A percentile compares a stretch with the other conserved stretches of the same genome.
phyloP scores from a whole-genome alignment of 352 stramenopile genomes.

The Pseudoperonospora humuli region DNA sequence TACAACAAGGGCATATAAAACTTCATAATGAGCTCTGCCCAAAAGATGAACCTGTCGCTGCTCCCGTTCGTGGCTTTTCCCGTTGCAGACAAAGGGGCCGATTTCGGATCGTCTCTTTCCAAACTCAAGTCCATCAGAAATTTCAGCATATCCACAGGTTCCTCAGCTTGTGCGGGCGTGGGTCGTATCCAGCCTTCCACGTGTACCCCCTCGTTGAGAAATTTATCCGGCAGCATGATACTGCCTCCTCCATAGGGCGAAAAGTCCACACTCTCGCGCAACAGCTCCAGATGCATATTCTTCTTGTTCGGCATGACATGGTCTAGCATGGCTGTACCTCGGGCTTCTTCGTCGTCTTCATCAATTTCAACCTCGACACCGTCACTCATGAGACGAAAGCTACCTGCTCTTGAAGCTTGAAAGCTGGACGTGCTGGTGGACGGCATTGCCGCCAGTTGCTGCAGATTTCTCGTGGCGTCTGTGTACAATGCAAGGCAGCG shows the following conservation, averaged over 20 bases:
- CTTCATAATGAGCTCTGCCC: conserved; percentile 82
- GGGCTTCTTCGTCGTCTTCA: conserved; percentile 27
- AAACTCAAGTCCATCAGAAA: conserved; percentile 86
- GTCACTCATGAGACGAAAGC: conserved; percentile 36
- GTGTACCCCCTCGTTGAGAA: conserved; percentile 77
- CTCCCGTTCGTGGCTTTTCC: conserved; percentile 8
- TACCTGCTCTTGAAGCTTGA: conserved; percentile 24
- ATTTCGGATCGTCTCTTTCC: conserved; percentile 51
- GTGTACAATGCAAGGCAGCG: conserved; percentile 76
- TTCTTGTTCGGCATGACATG: conserved; percentile 33
- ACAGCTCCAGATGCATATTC: conserved; percentile 64
- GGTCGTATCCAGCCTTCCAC: conserved; percentile 82
- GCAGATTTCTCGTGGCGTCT: conserved; percentile 64
- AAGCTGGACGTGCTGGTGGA: conserved; percentile 29
- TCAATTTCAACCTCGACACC: conserved; percentile 39
- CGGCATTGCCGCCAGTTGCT: conserved; percentile 46
- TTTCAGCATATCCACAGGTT: conserved; percentile 86
- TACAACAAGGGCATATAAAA: conserved; percentile 87
- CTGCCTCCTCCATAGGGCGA: conserved; percentile 77
- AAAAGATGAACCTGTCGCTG: conserved; percentile 79
- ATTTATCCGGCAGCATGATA: conserved; percentile 71
- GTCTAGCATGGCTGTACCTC: conserved; percentile 32
- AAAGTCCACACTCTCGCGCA: conserved; percentile 81
- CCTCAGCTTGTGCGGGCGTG: conserved; percentile 71
- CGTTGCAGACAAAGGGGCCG: conserved; percentile 21